A percentile compares a stretch with the other conserved stretches of the same genome.
Conservation (phyloP, 2,329 filamentous ascomycete species). For the Grosmannia huntii region DNA sequence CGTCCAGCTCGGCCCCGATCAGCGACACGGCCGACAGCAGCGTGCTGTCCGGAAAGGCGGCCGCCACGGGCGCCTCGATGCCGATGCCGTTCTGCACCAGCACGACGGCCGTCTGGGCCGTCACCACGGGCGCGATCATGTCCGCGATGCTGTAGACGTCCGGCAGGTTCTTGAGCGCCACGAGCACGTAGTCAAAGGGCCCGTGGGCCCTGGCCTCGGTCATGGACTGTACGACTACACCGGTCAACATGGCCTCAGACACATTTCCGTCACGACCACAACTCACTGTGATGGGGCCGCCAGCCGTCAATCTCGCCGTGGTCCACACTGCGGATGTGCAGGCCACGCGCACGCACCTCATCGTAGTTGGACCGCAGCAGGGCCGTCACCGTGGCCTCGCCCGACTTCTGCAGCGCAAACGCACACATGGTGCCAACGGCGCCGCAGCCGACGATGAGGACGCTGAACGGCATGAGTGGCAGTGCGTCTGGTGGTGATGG, state of each 20-base stretch:
- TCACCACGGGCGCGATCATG: neutral
- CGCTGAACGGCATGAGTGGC: neutral
- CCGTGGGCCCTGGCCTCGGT: neutral
- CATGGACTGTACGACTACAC: neutral
- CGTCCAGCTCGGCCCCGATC: constrained; percentile 1
- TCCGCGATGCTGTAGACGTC: neutral
- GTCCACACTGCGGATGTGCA: constrained; percentile 1
- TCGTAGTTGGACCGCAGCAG: constrained; percentile 2
- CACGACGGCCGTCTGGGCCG: neutral
- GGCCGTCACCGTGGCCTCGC: neutral
- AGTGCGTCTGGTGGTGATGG: neutral
- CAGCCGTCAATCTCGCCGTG: neutral
- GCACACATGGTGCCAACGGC: constrained; percentile 4
- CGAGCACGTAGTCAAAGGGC: constrained; percentile 5
- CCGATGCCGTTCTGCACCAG: constrained; percentile 7
- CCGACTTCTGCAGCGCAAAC: constrained; percentile 3
- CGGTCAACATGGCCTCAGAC: too few relatives aligned
- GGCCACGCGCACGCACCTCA: neutral
- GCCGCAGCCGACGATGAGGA: constrained; percentile 4
- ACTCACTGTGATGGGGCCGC: neutral
- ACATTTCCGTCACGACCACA: too few relatives aligned
- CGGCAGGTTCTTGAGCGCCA: constrained; percentile 2
- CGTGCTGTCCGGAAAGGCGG: neutral
- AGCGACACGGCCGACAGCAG: constrained; percentile 2
- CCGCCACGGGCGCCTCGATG: neutral